Evolutionary conservation across 1,284 basidiomycete species (phyloP).

Genomic region (Tetrapyrgos nigripes): DNA sequence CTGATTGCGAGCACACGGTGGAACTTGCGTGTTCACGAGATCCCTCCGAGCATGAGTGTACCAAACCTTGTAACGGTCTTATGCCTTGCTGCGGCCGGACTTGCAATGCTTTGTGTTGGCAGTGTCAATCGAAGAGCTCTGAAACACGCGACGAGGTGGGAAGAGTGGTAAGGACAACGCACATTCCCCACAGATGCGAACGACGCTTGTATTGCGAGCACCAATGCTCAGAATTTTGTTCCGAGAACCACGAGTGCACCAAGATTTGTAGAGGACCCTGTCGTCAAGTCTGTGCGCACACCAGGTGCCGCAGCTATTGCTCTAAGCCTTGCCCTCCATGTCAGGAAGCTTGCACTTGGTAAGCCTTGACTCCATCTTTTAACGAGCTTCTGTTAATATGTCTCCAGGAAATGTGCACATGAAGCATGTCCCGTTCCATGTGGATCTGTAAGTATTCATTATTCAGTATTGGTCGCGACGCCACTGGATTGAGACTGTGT

Average conservation of each 20-base stretch:
- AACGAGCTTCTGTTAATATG: not conserved
- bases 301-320: slow-evolving; percentile 55
- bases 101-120: slow-evolving; percentile 55
- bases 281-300: slow-evolving; percentile 63
- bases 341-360: slow-evolving; percentile 66
- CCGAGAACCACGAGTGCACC: slow-evolving; percentile 57
- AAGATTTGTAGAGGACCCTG: slow-evolving; percentile 53
- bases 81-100: slow-evolving; percentile 63
- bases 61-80: slow-evolving; percentile 45
- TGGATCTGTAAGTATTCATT: slow-evolving; percentile 59
- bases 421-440: slow-evolving; percentile 68
- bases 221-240: slow-evolving; percentile 56
- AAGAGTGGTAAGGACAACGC: slow-evolving; percentile 29
- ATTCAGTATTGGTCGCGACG: not conserved
- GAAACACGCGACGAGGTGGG: slow-evolving; percentile 4
- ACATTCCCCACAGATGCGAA: slow-evolving; percentile 58
- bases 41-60: slow-evolving; percentile 48
- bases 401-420: slow-evolving; percentile 59
- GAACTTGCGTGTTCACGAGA: slow-evolving; percentile 54
- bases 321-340: slow-evolving; percentile 68
- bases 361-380: slow-evolving; percentile 9
- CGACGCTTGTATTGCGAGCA: slow-evolving; percentile 65
- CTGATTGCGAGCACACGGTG: slow-evolving; percentile 62
- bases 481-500: not conserved
- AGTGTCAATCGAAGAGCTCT: slow-evolving; percentile 52